Evolutionary conservation across 139 green algal genomes (phyloP).

Genomic region (Tetradesmus lagerheimii): DNA sequence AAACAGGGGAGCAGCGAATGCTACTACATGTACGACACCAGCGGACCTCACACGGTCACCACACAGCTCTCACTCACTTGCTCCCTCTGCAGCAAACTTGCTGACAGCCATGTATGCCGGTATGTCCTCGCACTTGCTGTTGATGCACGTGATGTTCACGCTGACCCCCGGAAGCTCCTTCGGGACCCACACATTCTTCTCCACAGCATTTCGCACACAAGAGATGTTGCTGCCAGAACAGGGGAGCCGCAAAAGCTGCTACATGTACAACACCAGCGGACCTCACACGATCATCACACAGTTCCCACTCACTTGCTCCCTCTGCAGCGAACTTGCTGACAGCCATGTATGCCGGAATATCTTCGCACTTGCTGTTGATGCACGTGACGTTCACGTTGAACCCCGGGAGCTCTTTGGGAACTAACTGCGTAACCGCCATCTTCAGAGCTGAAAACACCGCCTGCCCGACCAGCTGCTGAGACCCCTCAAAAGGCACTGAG

Average conservation of each 20-base stretch:
- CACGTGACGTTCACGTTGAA: conserved; percentile 32
- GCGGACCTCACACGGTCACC: no score
- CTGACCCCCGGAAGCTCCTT: background rate
- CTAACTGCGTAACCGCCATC: conserved; percentile 20
- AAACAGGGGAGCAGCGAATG: no score
- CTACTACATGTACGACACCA: no score
- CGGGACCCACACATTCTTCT: no score
- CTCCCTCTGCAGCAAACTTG: conserved; percentile 1
- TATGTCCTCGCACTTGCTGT: conserved; percentile 34
- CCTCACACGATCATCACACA: no score
- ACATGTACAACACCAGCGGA: no score
- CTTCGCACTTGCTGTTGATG: conserved; percentile 25
- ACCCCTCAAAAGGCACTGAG: conserved; percentile 24
- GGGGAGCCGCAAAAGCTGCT: no score
- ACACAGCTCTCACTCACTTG: conserved; percentile 32
- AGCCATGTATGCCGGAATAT: conserved; percentile 19
- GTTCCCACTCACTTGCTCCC: conserved; percentile 6
- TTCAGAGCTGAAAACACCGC: background rate
- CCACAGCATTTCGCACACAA: no score
- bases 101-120: conserved; percentile 8
- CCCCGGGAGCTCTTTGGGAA: background rate
- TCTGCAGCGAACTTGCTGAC: conserved; percentile 5
- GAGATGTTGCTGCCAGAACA: no score
- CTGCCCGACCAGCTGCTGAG: background rate
- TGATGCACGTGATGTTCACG: conserved; percentile 37